Conservation (phyloP, 148 eudicot genomes). For the Persicaria tinctoria region DNA sequence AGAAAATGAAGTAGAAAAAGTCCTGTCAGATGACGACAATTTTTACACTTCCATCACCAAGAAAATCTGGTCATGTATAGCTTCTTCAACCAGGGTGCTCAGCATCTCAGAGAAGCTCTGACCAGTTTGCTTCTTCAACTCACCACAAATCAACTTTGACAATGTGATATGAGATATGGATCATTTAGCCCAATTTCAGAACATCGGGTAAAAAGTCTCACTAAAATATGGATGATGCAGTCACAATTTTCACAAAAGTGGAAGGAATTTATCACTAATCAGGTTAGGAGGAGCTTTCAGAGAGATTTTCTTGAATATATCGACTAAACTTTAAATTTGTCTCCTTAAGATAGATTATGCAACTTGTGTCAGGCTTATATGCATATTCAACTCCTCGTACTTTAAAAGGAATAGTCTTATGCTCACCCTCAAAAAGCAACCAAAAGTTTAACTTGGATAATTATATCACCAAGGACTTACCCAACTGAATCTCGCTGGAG, state of each 20-base stretch:
- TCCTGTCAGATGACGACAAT: background rate
- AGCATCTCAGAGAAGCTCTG: background rate
- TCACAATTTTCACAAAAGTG: background rate
- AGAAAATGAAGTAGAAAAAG: background rate
- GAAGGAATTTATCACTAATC: background rate
- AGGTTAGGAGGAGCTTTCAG: background rate
- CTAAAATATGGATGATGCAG: background rate
- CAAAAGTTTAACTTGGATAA: background rate
- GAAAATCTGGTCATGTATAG: background rate
- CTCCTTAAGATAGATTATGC: background rate
- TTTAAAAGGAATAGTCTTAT: background rate
- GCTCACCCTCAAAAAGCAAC: background rate
- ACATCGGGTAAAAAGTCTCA: background rate
- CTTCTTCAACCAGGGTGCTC: background rate
- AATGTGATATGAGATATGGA: background rate
- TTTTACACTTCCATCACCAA: background rate
- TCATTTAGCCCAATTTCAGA: background rate
- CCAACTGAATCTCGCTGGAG: slow-evolving; percentile 21
- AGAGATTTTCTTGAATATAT: background rate
- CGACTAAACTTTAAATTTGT: background rate
- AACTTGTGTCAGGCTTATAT: background rate
- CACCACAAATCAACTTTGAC: background rate
- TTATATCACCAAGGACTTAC: slow-evolving; percentile 9
- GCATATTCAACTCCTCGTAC: background rate
- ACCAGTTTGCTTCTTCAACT: background rate